Evolutionary conservation across 306 rosid species (phyloP).

Genomic region (Cyclanthera cordifolia): DNA sequence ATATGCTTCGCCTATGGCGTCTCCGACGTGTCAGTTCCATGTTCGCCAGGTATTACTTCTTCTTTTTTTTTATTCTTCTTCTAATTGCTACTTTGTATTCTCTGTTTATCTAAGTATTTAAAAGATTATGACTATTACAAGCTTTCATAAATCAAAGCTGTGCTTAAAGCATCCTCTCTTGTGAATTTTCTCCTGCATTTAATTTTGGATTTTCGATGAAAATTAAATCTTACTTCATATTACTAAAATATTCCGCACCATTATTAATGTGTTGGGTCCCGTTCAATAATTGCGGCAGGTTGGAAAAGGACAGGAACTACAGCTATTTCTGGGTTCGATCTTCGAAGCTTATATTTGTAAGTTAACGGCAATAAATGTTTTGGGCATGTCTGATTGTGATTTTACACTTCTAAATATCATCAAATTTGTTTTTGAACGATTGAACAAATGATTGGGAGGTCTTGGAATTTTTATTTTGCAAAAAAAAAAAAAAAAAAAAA

Average conservation of each 20-base stretch:
- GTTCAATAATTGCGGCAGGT: slow-evolving; percentile 30
- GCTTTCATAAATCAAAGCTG: neutral
- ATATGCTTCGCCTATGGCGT: slow-evolving; percentile 78
- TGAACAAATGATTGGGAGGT: too few species aligned
- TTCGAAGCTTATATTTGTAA: slow-evolving; percentile 59
- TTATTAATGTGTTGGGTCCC: neutral
- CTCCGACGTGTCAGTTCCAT: slow-evolving; percentile 56
- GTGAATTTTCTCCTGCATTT: neutral
- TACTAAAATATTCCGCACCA: neutral
- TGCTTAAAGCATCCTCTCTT: neutral
- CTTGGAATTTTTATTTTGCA: too few species aligned
- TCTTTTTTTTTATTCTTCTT: too few species aligned
- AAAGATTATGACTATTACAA: too few species aligned
- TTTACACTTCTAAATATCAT: too few species aligned
- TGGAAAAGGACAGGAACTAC: slow-evolving; percentile 63
- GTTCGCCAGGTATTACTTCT: slow-evolving; percentile 42
- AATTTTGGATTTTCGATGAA: neutral
- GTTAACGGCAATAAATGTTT: slow-evolving; percentile 15
- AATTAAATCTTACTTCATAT: neutral
- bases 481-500: too few species aligned
- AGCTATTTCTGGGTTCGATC: slow-evolving; percentile 65
- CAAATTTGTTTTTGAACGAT: too few species aligned
- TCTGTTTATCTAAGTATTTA: too few species aligned
- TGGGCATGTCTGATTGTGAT: neutral
- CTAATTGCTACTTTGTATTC: too few species aligned